These are phyloP conservation scores for Botrytis pseudocinerea DNA, from an alignment of 2,329 filamentous ascomycete species.

Conservation along the genomic window DNA sequence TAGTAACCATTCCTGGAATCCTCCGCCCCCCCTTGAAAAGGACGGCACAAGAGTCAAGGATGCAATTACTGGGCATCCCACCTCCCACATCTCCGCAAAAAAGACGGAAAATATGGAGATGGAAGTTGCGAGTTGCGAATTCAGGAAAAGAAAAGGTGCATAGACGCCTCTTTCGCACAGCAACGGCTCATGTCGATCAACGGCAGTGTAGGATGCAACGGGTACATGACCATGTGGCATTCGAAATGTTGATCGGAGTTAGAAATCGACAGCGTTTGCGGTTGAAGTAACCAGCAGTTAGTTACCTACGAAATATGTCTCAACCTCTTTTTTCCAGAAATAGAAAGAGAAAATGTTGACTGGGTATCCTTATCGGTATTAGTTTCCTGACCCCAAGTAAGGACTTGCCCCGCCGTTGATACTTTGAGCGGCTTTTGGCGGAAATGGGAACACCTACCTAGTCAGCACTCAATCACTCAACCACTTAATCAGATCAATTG, in stretches of 20 bases:
- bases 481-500: not conserved
- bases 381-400: not conserved
- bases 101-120: conserved; percentile 15
- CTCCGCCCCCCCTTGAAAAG: not conserved
- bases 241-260: not conserved
- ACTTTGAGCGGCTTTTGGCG: conserved; percentile 4
- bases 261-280: not conserved
- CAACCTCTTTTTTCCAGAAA: not conserved
- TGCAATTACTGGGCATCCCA: not conserved
- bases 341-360: not conserved
- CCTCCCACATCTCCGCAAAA: conserved; percentile 18
- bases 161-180: not conserved
- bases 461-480: not conserved
- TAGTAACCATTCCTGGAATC: not conserved
- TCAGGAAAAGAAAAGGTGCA: not conserved
- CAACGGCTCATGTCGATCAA: not conserved
- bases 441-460: not conserved
- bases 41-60: not conserved
- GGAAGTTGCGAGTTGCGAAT: not conserved
- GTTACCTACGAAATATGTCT: not conserved
- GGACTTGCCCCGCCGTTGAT: not conserved
- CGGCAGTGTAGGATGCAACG: not conserved
- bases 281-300: not conserved
- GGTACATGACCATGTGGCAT: not conserved
- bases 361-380: not conserved